Base-by-base conservation (phyloP, 1,139 yeast species). In the Sugiyamaella xylanicola region DNA sequence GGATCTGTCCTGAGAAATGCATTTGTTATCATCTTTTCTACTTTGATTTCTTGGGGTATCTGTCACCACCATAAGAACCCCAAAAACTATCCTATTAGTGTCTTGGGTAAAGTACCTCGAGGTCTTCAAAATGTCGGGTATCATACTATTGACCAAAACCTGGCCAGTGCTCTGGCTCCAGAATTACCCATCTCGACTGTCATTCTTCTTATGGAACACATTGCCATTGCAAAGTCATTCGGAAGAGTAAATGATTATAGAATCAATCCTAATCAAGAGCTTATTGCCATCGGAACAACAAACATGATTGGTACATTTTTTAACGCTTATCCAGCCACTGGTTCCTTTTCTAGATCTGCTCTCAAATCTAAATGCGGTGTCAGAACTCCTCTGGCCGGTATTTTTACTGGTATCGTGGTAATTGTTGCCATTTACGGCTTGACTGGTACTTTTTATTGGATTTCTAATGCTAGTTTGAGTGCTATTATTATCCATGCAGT, bases 401-500 rank as follows among this genome's bases (percentile, higher is more conserved):
- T 90, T 54, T 87, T 84, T 74, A 90, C 97, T 25, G 98, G 97
- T 68, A 83, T 81, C 39, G 92, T 92, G 70, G 97, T 92, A 22
- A 74, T 92, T 61, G 76, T 92, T 61, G 96, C 97, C 1, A 77
- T 92, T 59, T 92, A 91, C 71, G 86, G 87, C 56, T 80, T 92
- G 64, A 90, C 97, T 9, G 78, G 78, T 53, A 86, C 95, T 3
- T 92, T 92, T 76, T 89, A 79, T 77, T 92, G 82, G 75, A 92
- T 92, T 71, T 96, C 97, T 56, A 90, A 87, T 66, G 96, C 97
- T 11, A 82, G 92, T 1, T 78, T 92, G 58, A 77, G 85, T 63
- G 97, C 97, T 1, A 84, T 92, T 62, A 91, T 92, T 64, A 92
- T 92, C 65, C 97, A 92, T 72, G 97, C 97, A n/a, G 98, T 92